A percentile compares a stretch with the other conserved stretches of the same genome.
Evolutionary conservation across 495 filamentous ascomycete species (phyloP).

Genomic region (Penicillium samsonianum): DNA sequence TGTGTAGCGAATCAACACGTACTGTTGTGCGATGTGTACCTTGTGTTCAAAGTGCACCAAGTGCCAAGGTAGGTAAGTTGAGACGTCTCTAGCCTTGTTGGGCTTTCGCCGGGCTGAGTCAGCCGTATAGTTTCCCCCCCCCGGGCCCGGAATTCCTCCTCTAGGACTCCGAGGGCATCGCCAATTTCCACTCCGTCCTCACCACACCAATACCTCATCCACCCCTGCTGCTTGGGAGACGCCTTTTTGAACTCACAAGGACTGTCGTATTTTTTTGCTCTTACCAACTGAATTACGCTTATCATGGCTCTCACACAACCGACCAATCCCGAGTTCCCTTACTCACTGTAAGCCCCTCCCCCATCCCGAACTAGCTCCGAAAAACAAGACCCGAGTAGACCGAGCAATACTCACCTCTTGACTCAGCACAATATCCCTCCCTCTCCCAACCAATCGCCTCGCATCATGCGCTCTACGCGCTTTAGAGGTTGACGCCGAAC

Average conservation of each 20-base stretch:
- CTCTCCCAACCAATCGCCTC: conserved; percentile 79
- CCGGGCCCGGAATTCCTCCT: background rate
- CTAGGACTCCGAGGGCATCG: conserved; percentile 2
- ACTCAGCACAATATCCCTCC: conserved; percentile 72
- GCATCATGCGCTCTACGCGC: conserved; percentile 74
- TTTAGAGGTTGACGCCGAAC: conserved; percentile 82
- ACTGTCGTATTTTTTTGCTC: background rate
- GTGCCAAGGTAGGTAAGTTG: background rate
- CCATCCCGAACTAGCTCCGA: background rate
- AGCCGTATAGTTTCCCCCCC: background rate
- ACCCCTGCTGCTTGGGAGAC: conserved; percentile 4
- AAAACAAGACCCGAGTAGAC: background rate
- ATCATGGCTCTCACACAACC: conserved; percentile 31
- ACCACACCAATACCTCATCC: background rate
- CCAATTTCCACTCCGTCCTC: conserved; percentile 1
- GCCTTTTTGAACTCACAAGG: background rate
- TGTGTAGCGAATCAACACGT: background rate
- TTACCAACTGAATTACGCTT: background rate
- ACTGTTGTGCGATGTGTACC: background rate
- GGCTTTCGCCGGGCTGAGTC: conserved; percentile 3
- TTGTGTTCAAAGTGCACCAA: background rate
- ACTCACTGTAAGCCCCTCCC: conserved; percentile 59
- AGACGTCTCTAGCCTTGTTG: background rate
- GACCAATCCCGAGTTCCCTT: conserved; percentile 62
- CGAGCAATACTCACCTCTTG: background rate